These are phyloP conservation scores for Diaporthe nobilis DNA, from an alignment of 2,329 filamentous ascomycete species.

Conservation along the genomic window DNA sequence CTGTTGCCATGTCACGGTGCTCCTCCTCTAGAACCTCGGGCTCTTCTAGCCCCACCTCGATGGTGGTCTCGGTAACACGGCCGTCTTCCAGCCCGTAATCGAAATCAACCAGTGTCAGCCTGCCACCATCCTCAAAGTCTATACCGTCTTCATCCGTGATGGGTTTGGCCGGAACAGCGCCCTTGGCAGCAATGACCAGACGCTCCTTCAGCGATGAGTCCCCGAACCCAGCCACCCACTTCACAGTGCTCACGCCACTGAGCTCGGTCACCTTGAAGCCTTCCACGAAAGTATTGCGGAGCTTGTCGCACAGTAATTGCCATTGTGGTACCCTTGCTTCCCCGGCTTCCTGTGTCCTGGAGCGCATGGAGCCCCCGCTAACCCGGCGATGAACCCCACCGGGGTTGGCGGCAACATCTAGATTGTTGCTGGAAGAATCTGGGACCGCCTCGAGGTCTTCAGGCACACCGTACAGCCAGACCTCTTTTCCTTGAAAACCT, in stretches of 20 bases:
- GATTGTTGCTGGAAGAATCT: slow-evolving; percentile 49
- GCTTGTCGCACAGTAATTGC: slow-evolving; percentile 77
- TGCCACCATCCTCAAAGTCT: slow-evolving; percentile 83
- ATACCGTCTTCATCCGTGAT: slow-evolving; percentile 76
- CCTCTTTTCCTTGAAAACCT: slow-evolving; percentile 78
- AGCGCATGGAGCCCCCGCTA: slow-evolving; percentile 58
- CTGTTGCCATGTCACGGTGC: slow-evolving; percentile 79
- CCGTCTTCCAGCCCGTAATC: slow-evolving; percentile 73
- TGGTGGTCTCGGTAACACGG: slow-evolving; percentile 69
- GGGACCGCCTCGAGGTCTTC: slow-evolving; percentile 77
- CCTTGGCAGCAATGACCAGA: slow-evolving; percentile 80
- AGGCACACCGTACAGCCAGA: slow-evolving; percentile 86
- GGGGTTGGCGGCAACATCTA: slow-evolving; percentile 44
- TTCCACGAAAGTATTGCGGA: slow-evolving; percentile 78
- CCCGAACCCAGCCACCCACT: slow-evolving; percentile 76
- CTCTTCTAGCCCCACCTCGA: slow-evolving; percentile 80
- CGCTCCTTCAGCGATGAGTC: slow-evolving; percentile 65
- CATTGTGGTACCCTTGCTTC: slow-evolving; percentile 70
- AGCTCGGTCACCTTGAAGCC: slow-evolving; percentile 77
- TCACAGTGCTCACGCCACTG: slow-evolving; percentile 76
- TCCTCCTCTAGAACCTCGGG: slow-evolving; percentile 82
- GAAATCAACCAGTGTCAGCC: slow-evolving; percentile 82
- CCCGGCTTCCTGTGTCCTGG: slow-evolving; percentile 54
- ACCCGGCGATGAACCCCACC: slow-evolving; percentile 54
- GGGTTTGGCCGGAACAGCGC: slow-evolving; percentile 71